phyloP scores from a whole-genome alignment of 2,329 filamentous ascomycete species.

The Mycocentrospora acerina region DNA sequence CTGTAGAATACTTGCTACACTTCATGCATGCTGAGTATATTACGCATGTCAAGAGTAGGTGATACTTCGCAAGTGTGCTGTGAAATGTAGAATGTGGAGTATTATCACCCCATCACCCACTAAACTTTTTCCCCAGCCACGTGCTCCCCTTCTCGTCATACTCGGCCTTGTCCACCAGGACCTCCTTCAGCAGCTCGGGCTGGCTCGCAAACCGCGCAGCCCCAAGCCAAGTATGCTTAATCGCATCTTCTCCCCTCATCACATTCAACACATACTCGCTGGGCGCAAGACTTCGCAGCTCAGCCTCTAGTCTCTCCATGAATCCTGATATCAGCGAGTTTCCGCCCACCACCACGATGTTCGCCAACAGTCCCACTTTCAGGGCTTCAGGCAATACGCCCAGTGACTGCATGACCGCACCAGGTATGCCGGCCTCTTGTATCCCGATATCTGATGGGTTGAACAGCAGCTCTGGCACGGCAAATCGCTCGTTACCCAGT shows the following conservation, averaged over 20 bases:
- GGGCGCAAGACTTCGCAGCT: slow-evolving; percentile 61
- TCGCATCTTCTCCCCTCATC: slow-evolving; percentile 67
- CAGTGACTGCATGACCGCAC: slow-evolving; percentile 79
- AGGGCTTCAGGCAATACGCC: slow-evolving; percentile 74
- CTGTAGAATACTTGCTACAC: too few species aligned
- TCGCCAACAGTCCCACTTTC: slow-evolving; percentile 80
- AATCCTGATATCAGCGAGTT: slow-evolving; percentile 81
- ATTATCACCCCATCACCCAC: too few species aligned
- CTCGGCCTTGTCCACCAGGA: slow-evolving; percentile 82
- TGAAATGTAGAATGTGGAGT: too few species aligned
- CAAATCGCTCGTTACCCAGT: slow-evolving; percentile 88
- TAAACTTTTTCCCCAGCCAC: slow-evolving; percentile 75
- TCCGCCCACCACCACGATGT: slow-evolving; percentile 86
- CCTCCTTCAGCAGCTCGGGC: slow-evolving; percentile 61
- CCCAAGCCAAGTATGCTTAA: slow-evolving; percentile 82
- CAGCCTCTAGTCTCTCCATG: slow-evolving; percentile 71
- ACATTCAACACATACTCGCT: slow-evolving; percentile 34
- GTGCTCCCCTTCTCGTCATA: slow-evolving; percentile 80
- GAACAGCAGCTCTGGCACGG: slow-evolving; percentile 87
- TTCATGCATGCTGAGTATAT: too few species aligned
- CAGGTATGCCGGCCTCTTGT: slow-evolving; percentile 77
- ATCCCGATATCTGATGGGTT: slow-evolving; percentile 83
- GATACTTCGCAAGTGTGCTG: too few species aligned
- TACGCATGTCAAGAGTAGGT: too few species aligned
- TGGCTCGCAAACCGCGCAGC: slow-evolving; percentile 76